phyloP scores from a whole-genome alignment of 148 eudicot species.

The Vaccinium vitisidaea region DNA sequence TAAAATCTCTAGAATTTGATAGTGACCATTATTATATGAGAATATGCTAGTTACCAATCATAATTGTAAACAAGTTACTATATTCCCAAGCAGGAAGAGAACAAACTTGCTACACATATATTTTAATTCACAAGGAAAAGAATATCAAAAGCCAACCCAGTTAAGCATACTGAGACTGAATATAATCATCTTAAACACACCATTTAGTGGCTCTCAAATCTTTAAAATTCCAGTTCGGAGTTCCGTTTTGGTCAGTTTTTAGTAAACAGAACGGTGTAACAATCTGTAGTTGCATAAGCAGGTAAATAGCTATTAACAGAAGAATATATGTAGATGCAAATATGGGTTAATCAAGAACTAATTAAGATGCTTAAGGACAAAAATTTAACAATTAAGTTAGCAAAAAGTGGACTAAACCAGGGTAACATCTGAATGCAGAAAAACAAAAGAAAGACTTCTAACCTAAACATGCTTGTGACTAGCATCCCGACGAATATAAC shows the following conservation, averaged over 20 bases:
- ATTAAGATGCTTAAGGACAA: neutral
- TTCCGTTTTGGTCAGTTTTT: neutral
- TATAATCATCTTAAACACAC: neutral
- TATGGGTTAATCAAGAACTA: neutral
- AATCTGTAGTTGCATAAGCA: neutral
- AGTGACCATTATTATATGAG: neutral
- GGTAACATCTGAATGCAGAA: neutral
- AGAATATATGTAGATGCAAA: conserved; percentile 5
- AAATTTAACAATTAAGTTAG: neutral
- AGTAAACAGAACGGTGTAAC: neutral
- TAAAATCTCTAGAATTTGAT: neutral
- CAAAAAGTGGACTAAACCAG: neutral
- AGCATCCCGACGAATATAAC: conserved; percentile 96
- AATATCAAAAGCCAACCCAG: neutral
- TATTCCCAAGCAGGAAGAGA: neutral
- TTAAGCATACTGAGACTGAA: neutral
- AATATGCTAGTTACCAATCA: neutral
- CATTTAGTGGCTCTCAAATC: neutral
- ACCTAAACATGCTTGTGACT: conserved; percentile 98
- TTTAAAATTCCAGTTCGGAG: neutral
- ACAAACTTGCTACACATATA: neutral
- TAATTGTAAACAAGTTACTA: neutral
- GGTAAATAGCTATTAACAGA: neutral
- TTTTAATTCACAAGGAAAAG: neutral
- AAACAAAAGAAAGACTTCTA: conserved; percentile 17